Base-by-base conservation (phyloP, 192 early-diverging fungal species). In the Coemansia sp. region DNA sequence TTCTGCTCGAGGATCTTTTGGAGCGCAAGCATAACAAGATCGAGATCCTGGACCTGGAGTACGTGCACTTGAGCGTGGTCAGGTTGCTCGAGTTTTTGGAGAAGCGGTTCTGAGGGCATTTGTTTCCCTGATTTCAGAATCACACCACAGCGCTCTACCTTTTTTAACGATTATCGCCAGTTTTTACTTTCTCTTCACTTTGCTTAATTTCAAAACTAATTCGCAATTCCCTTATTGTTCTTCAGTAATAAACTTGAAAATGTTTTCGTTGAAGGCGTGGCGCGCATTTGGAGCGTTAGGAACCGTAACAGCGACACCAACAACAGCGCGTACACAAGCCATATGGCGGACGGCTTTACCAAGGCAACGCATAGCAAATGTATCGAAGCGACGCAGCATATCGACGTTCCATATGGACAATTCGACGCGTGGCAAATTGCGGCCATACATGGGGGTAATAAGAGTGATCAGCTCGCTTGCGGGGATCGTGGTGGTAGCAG, bases 11-110 rank as follows among this genome's bases (percentile, higher is more conserved):
- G 67, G 89, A 92, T 67, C 61, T 92, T 59, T 66, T 91, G 41
- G 89, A 89, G 70, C 90, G 89, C 85, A 94, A 97, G 87, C 92
- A 95, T 78, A 86, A 91, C 67, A 92, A 93, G 33, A 87, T 94
- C 8, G 78, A 91, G 54, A 72, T 91, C 22, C 72, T 97, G 22
- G 95, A 97, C 72, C 82, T 97, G 10, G 94, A 96, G 81, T 96
- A 94, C 61, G 94, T 97, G 25, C 89, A 93, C 50, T 82, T 97
- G 30, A 91, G 90, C 59, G 92, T 97, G n/a, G 76, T 79, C 58
- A 89, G 84, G 74, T 84, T 91, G 29, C 82, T 97, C 2, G 75
- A 84, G 27, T 79, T 96, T 57, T 72, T 97, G 55, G 94, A 94
- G 67, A 91, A 87, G 60, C 91, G 86, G 33, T 96, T 97, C 29